Conservation (phyloP, 129 eudicot species). For the Gnaphalium uliginosum region DNA sequence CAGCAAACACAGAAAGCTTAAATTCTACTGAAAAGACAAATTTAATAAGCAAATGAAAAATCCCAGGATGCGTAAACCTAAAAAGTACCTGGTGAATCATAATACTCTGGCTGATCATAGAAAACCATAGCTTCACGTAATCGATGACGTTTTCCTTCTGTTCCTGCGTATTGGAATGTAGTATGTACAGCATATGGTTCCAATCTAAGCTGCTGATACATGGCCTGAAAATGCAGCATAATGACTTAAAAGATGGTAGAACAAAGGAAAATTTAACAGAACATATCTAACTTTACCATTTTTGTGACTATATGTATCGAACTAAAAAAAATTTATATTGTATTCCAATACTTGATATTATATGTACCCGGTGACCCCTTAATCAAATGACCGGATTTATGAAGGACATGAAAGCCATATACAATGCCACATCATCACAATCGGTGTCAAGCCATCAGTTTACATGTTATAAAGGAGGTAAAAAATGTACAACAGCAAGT, state of each 20-base stretch:
- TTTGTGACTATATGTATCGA: background rate
- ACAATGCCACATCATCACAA: background rate
- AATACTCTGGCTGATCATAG: constrained; percentile 95
- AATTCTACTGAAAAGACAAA: background rate
- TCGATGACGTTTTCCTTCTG: constrained; percentile 94
- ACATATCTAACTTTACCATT: background rate
- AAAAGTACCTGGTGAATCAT: constrained; percentile 66
- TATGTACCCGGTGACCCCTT: background rate
- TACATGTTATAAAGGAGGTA: background rate
- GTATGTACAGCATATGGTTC: constrained; percentile 95
- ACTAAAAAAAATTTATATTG: background rate
- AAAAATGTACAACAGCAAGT: background rate
- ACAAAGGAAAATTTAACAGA: background rate
- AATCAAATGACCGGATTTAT: background rate
- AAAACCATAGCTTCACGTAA: constrained; percentile 92
- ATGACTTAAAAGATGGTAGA: background rate
- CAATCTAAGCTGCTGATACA: constrained; percentile 86
- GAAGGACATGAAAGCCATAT: background rate
- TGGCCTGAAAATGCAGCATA: constrained; percentile 50
- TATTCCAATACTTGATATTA: background rate
- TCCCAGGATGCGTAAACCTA: background rate
- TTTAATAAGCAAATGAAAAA: background rate
- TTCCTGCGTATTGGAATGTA: constrained; percentile 94
- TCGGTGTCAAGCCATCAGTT: background rate
- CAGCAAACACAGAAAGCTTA: constrained; percentile 18